Evolutionary conservation across 768 basidiomycete genomes (phyloP), one percentile per base, ranked within the genome.

Genomic region (Suillus plorans): DNA sequence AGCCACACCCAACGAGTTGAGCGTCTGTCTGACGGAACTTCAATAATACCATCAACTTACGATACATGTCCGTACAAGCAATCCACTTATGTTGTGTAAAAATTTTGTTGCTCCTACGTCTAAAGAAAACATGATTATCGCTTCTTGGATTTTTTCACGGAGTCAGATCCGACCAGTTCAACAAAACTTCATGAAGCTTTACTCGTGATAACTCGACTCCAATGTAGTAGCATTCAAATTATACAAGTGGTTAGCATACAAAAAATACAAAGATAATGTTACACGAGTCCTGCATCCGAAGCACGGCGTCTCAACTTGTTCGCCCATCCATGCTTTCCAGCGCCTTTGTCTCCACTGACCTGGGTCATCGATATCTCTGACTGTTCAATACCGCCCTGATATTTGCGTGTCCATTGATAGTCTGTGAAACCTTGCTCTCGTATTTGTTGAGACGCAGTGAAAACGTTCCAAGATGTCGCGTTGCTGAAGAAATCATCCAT

Each of bases 21-120:
- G 84, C 77, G 84, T 84, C 75, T 82, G 85, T 85, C 84, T 85
- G 85, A 85, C 85, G 85, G 84, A 83, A 53, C 28, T 22, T 18
- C 13, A n/a, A 60, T 22, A 36, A 36, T 37, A 8, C 1, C 9
- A 3, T 10, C 3, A 8, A 10, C 9, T 12, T 37, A 10, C 36
- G 9, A 10, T 39, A 13, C 12, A 39, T 37, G 36, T 37, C 4
- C 8, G 12, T 39, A 14, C 13, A 39, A 5, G 14, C 5, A 41
- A 7, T 41, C 7, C 5, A 41, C 16, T 16, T 5, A 6, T 0
- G 16, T 42, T 42, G 41, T 42, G 16, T 5, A 6, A 42, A 42
- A 16, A 6, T 18, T 42, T 7, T 39, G 5, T 1, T 14, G 39
- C 4, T 39, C 13, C 0, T 12, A 12, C 12, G 12, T 41, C 4